Percentiles rank a stretch among this genome's conserved stretches.
These are phyloP conservation scores for Aspergillus diversus DNA, from an alignment of 495 filamentous ascomycete species.

Conservation along the genomic window DNA sequence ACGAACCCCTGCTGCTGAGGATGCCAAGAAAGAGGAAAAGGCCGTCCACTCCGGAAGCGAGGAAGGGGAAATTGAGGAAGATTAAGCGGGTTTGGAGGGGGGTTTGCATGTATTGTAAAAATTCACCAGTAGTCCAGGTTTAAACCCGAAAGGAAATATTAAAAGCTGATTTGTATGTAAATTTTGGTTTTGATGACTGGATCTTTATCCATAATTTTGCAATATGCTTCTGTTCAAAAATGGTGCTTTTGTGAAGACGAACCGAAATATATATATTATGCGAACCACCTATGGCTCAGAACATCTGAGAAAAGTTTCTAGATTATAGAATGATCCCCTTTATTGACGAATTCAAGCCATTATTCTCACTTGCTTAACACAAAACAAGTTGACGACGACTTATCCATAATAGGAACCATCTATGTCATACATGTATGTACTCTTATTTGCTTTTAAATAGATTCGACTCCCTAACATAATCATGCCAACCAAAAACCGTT, in stretches of 20 bases:
- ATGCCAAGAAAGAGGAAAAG: slow-evolving; percentile 64
- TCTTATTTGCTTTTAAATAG: slow-evolving; percentile 9
- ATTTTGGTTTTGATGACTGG: too few species aligned
- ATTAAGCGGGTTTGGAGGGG: slow-evolving; percentile 32
- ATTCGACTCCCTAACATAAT: slow-evolving; percentile 24
- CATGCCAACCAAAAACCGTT: slow-evolving; percentile 23
- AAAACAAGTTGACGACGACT: neutral
- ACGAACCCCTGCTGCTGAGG: slow-evolving; percentile 51
- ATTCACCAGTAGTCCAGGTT: too few species aligned
- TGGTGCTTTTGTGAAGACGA: too few species aligned
- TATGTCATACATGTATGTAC: slow-evolving; percentile 20
- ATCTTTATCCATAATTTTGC: too few species aligned
- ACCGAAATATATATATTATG: neutral
- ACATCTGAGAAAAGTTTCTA: slow-evolving; percentile 11
- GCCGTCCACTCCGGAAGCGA: slow-evolving; percentile 85
- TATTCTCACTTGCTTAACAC: slow-evolving; percentile 9
- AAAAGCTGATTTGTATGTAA: too few species aligned
- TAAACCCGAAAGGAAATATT: too few species aligned
- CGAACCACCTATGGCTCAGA: neutral
- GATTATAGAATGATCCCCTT: slow-evolving; percentile 45
- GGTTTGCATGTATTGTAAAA: slow-evolving; percentile 4
- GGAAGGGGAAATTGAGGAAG: slow-evolving; percentile 97
- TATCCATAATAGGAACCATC: slow-evolving; percentile 19
- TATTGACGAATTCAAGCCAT: slow-evolving; percentile 43
- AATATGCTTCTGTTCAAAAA: too few species aligned